Evolutionary conservation across 768 basidiomycete genomes (phyloP).

Genomic region (Lyophyllum shimeji): DNA sequence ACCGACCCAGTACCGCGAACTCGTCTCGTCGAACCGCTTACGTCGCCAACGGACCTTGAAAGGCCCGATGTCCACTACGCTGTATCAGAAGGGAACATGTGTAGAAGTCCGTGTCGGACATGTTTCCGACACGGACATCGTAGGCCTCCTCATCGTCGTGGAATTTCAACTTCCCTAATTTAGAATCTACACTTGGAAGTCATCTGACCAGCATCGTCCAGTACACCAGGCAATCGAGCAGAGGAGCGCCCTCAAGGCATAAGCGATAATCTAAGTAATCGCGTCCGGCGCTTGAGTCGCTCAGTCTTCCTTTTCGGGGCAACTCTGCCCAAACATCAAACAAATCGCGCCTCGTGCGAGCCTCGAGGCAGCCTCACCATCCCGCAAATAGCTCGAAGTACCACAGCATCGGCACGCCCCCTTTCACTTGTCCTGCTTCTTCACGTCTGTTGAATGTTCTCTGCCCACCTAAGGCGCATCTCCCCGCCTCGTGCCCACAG

Average conservation of each 20-base stretch:
- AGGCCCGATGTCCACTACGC: no score
- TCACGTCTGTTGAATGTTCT: constrained; percentile 2
- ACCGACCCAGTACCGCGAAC: no score
- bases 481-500: constrained; percentile 15
- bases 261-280: no score
- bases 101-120: no score
- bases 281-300: neutral
- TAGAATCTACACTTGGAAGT: neutral
- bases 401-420: neutral
- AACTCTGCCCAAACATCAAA: neutral
- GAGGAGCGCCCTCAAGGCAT: neutral
- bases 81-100: no score
- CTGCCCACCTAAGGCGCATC: constrained; percentile 12
- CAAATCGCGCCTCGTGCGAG: constrained; percentile 9
- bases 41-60: no score
- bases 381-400: neutral
- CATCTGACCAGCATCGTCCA: neutral
- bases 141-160: no score
- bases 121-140: neutral
- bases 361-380: constrained; percentile 7
- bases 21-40: no score
- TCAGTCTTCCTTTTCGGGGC: constrained; percentile 6
- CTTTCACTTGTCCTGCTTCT: constrained; percentile 1
- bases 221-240: neutral
- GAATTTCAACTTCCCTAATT: neutral